Evolutionary conservation across 148 eudicot genomes (phyloP).

Genomic region (Rhododendron molle): DNA sequence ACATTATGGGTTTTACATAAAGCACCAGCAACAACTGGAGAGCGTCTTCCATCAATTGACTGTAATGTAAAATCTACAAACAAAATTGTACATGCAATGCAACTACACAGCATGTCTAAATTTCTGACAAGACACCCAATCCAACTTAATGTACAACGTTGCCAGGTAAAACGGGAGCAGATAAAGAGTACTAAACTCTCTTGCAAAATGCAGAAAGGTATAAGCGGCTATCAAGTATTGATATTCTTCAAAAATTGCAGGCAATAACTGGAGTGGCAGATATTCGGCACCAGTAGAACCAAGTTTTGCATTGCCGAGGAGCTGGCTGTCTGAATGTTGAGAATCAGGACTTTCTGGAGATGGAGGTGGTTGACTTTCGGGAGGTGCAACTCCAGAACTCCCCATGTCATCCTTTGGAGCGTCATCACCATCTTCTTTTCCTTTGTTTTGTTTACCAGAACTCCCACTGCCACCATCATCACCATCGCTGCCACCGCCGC

Average conservation of each 20-base stretch:
- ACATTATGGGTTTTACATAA: not conserved
- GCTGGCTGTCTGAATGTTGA: constrained; percentile 20
- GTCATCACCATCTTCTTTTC: constrained; percentile 43
- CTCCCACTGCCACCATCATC: constrained; percentile 21
- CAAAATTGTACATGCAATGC: not conserved
- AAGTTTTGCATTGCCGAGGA: constrained; percentile 7
- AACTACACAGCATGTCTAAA: constrained; percentile 26
- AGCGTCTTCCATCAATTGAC: not conserved
- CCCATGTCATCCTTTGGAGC: constrained; percentile 37
- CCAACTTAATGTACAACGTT: constrained; percentile 35
- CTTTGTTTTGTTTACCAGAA: constrained; percentile 41
- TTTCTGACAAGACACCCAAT: constrained; percentile 16
- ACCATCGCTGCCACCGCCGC: constrained; percentile 16
- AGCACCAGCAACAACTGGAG: not conserved
- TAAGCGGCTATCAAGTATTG: constrained; percentile 3
- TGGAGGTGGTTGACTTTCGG: constrained; percentile 27
- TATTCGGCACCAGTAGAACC: constrained; percentile 1
- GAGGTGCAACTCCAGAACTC: constrained; percentile 26
- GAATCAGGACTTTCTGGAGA: constrained; percentile 24
- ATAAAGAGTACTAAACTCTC: constrained; percentile 16
- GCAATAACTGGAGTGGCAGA: not conserved
- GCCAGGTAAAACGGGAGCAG: constrained; percentile 20
- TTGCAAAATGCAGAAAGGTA: constrained; percentile 4
- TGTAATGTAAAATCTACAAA: constrained; percentile 10
- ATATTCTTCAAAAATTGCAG: constrained; percentile 11